Base-by-base conservation (phyloP, 495 filamentous ascomycete species). In the Thermothielavioides terrestris region DNA sequence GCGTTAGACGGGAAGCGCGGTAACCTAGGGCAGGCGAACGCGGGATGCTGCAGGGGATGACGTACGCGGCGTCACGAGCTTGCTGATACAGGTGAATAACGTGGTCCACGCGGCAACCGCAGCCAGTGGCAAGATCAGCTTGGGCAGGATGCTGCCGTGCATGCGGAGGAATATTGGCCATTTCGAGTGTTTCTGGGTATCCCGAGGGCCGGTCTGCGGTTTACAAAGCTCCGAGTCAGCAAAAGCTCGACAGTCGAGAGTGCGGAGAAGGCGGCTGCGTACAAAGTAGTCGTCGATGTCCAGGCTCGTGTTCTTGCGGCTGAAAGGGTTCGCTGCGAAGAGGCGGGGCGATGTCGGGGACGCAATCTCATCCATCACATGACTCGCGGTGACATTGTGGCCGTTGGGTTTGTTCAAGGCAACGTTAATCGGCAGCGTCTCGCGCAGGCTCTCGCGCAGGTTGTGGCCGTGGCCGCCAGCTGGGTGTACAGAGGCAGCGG, bases 81-180 rank as follows among this genome's bases (percentile, higher is more conserved):
- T 38, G 30, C 54, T 47, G 45, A 94, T 72, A 20, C 67, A 67
- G 4, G 85, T 89, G 53, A 94, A 80, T 2, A 74, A 52, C 5
- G 79, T 83, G 3, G 86, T 69, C 88, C 88, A 94, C 17, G 57
- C 62, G 9, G 69, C 85, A 6, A 92, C 74, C 51, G 80, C 73
- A 20, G 81, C 14, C 6, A 92, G 65, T 0, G 88, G 88, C 3
- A 92, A 47, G 27, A 91, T 81, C 84, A 92, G 81, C 59, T 83
- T 82, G 15, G 88, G 88, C 45, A 85, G 70, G 55, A 91, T 84
- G 57, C 83, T 87, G 39, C 88, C 88, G 63, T 88, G 85, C 66
- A 92, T 74, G 50, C 85, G 84, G 56, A 91, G 56, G 62, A 89
- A 86, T 51, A 82, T 76, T 14, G 88, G 88, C 73, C 85, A 82